Conservation (phyloP, 2,329 filamentous ascomycete species). For the Parafenestella ontariensis region DNA sequence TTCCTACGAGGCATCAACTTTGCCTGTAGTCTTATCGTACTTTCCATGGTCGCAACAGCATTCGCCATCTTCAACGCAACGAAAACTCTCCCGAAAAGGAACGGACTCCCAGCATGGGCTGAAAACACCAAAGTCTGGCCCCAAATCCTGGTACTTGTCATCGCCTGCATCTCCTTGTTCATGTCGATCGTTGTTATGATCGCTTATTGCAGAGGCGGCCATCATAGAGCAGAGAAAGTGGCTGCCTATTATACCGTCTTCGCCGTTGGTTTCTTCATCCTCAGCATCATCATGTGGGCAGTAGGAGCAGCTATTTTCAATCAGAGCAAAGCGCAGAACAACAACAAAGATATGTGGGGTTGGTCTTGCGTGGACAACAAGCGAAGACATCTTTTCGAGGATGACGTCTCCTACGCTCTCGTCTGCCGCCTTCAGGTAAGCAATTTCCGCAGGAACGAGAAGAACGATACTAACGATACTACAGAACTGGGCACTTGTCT, state of each 20-base stretch:
- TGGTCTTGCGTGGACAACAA: conserved; percentile 96
- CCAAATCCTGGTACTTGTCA: conserved; percentile 80
- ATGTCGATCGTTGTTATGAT: conserved; percentile 82
- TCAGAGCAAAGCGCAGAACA: conserved; percentile 72
- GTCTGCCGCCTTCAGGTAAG: conserved; percentile 86
- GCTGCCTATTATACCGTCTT: conserved; percentile 96
- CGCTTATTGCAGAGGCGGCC: conserved; percentile 87
- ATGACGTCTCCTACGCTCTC: conserved; percentile 86
- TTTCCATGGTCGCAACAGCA: conserved; percentile 86
- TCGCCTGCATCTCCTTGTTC: conserved; percentile 80
- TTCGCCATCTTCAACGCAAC: conserved; percentile 94
- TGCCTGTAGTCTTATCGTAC: conserved; percentile 92
- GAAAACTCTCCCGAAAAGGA: conserved; percentile 74
- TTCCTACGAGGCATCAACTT: conserved; percentile 96
- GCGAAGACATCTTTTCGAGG: conserved; percentile 75
- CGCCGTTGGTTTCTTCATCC: conserved; percentile 89
- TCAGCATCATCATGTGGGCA: conserved; percentile 92
- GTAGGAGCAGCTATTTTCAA: conserved; percentile 86
- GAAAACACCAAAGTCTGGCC: conserved; percentile 82
- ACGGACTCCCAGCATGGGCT: conserved; percentile 86
- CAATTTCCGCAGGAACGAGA: conserved; percentile 1
- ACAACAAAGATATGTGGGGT: conserved; percentile 92
- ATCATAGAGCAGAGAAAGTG: conserved; percentile 87
- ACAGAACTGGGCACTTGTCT: conserved; percentile 94
- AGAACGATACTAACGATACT: conserved; percentile 16